phyloP scores from a whole-genome alignment of 2,329 filamentous ascomycete genomes.

The Hymenoscyphus fraxineus region DNA sequence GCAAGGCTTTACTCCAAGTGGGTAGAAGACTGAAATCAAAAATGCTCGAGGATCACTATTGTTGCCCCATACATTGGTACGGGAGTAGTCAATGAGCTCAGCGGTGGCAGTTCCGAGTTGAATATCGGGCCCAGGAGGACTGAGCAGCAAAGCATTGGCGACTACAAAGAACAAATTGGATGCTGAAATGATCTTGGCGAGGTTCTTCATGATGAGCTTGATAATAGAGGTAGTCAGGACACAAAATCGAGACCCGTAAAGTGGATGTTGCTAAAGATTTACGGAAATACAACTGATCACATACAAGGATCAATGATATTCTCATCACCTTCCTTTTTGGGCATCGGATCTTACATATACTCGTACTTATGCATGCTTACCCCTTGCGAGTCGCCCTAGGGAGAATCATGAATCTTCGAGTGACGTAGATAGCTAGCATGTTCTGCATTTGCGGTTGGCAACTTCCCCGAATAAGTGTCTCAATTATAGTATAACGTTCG shows the following conservation, averaged over 20 bases:
- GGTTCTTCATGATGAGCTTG: neutral
- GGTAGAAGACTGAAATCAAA: constrained; percentile 14
- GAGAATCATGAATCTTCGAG: no score
- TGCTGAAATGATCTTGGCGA: neutral
- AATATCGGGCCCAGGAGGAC: neutral
- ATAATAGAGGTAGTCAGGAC: neutral
- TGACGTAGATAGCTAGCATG: no score
- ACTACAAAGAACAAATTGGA: neutral
- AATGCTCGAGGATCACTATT: constrained; percentile 11
- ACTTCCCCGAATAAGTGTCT: no score
- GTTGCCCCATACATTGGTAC: constrained; percentile 13
- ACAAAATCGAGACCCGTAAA: neutral
- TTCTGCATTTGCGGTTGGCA: no score
- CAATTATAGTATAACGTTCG: no score
- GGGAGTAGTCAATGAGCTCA: constrained; percentile 15
- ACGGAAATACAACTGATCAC: neutral
- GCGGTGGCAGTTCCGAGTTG: constrained; percentile 7
- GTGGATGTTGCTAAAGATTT: neutral
- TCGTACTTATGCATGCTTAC: neutral
- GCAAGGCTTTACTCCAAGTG: constrained; percentile 13
- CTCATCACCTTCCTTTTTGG: neutral
- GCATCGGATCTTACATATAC: neutral
- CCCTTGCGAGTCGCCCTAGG: neutral
- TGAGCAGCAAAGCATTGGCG: neutral
- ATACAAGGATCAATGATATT: neutral